phyloP scores from a whole-genome alignment of 768 basidiomycete genomes.

The Podaxis sp. region DNA sequence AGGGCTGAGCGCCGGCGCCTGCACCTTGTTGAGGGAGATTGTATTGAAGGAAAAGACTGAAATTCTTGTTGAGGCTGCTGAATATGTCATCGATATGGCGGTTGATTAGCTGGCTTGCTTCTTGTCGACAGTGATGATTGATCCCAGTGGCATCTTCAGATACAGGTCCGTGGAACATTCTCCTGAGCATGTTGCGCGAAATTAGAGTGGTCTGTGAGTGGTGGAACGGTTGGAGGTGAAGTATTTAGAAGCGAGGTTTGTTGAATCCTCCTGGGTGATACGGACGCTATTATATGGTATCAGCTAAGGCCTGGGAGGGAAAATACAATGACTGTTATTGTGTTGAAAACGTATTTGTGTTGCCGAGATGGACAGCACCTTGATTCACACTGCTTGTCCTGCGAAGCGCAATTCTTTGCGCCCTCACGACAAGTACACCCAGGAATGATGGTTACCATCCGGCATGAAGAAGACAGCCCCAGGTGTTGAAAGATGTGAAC shows the following conservation, averaged over 20 bases:
- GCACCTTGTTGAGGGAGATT: background rate
- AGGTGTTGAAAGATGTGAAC: no score
- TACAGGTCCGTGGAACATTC: background rate
- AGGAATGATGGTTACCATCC: background rate
- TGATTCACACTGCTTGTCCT: no score
- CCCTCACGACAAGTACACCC: background rate
- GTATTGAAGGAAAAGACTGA: background rate
- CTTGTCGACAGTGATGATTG: constrained; percentile 1
- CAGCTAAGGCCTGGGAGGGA: no score
- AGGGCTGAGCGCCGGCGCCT: background rate
- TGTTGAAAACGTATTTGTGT: no score
- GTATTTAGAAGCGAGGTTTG: background rate
- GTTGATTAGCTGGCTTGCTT: background rate
- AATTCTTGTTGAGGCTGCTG: background rate
- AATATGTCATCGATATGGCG: constrained; percentile 5
- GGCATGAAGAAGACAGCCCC: no score
- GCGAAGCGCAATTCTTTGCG: background rate
- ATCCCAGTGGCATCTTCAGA: background rate
- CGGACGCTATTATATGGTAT: no score
- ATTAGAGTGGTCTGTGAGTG: background rate
- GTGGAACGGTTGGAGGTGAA: background rate
- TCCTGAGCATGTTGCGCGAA: background rate
- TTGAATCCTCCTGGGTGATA: no score
- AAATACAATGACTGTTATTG: no score
- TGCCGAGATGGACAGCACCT: no score